A percentile compares a stretch with the other conserved stretches of the same genome.
phyloP scores from a whole-genome alignment of 495 filamentous ascomycete genomes.

The Trichoderma virens region DNA sequence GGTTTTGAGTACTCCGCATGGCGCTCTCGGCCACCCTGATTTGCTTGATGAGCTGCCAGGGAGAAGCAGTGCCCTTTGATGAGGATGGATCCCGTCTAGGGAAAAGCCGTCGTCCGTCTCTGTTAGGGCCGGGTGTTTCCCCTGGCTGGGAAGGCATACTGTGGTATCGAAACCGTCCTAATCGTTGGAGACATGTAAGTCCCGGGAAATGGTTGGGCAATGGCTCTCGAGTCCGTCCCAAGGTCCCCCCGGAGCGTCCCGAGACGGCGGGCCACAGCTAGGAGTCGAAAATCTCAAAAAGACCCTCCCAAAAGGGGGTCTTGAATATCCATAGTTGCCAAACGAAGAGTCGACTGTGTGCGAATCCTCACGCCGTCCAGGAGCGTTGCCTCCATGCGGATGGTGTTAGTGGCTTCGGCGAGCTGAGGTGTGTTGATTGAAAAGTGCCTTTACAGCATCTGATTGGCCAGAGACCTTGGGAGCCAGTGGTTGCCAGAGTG shows the following conservation, averaged over 20 bases:
- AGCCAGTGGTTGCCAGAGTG: background rate
- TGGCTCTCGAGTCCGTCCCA: background rate
- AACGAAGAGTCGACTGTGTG: background rate
- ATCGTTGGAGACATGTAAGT: constrained; percentile 8
- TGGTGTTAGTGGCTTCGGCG: constrained; percentile 7
- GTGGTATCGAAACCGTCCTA: background rate
- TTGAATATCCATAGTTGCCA: background rate
- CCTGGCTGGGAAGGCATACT: background rate
- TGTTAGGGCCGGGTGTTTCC: constrained; percentile 8
- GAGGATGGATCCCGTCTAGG: constrained; percentile 7
- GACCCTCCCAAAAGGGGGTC: background rate
- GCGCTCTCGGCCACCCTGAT: background rate
- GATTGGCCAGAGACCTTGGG: constrained; percentile 5
- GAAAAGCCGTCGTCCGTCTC: constrained; percentile 8
- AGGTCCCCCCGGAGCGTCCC: constrained; percentile 5
- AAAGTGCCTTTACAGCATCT: background rate
- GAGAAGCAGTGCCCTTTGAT: background rate
- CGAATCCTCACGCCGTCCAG: background rate
- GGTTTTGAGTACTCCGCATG: background rate
- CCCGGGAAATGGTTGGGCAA: constrained; percentile 10
- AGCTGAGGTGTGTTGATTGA: constrained; percentile 2
- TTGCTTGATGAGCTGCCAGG: background rate
- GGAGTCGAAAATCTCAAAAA: background rate
- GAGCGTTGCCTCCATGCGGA: background rate
- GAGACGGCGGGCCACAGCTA: background rate